Conservation (phyloP, 2,329 filamentous ascomycete species). For the Seiridium cupressi region DNA sequence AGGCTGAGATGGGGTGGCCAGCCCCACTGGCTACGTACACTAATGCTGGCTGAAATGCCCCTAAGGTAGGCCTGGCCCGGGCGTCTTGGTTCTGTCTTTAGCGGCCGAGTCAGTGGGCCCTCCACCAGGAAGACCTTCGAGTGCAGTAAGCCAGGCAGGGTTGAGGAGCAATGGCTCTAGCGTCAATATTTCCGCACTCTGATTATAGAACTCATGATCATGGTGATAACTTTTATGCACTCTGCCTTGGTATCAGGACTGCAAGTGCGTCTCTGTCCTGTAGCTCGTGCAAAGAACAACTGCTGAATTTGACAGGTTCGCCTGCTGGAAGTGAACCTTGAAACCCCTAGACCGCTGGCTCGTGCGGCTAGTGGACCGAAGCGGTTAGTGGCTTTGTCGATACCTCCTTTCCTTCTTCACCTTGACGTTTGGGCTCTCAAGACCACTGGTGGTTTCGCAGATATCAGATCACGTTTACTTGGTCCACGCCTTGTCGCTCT, state of each 20-base stretch:
- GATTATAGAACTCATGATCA: no score
- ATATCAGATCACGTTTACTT: neutral
- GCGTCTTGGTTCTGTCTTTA: neutral
- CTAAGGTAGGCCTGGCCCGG: neutral
- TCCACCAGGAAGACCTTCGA: neutral
- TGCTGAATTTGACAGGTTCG: neutral
- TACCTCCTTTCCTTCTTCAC: conserved; percentile 4
- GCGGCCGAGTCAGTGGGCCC: conserved; percentile 1
- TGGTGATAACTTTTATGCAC: no score
- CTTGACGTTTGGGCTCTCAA: conserved; percentile 1
- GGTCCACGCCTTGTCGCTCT: neutral
- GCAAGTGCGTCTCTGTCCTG: neutral
- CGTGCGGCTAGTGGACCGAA: neutral
- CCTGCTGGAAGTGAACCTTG: neutral
- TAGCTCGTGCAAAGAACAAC: neutral
- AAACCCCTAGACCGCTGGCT: neutral
- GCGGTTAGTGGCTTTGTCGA: neutral
- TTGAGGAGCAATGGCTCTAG: no score
- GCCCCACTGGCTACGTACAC: neutral
- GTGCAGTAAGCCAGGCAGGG: no score
- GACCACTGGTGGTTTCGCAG: neutral
- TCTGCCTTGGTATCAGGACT: neutral
- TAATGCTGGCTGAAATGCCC: neutral
- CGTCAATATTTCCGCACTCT: no score
- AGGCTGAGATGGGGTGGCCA: neutral